phyloP scores from a whole-genome alignment of 148 eudicot species.

The Arbutus unedo region DNA sequence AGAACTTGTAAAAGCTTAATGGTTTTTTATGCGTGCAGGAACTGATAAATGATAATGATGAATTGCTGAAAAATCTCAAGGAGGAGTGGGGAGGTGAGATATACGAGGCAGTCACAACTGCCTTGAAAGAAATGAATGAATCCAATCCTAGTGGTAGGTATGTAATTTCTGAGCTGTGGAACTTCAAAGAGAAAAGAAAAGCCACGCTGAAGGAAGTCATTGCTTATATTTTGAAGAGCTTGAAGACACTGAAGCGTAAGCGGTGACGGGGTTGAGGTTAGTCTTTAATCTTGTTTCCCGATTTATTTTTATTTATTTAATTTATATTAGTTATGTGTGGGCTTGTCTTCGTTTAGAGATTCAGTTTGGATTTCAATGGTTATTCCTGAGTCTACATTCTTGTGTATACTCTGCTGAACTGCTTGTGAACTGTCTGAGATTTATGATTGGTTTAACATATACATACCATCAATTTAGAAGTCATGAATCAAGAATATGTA shows the following conservation, averaged over 20 bases:
- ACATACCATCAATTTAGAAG: too few species aligned
- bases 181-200: conserved; percentile 16
- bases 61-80: conserved; percentile 20
- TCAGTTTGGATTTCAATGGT: too few species aligned
- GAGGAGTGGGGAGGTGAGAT: conserved; percentile 20
- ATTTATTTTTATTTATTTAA: not conserved
- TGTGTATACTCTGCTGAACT: too few species aligned
- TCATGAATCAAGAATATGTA: too few species aligned
- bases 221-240: conserved; percentile 20
- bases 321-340: too few species aligned
- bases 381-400: too few species aligned
- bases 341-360: too few species aligned
- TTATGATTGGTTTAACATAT: too few species aligned
- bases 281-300: not conserved
- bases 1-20: not conserved
- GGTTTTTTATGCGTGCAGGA: conserved; percentile 10
- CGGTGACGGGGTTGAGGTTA: conserved; percentile 15
- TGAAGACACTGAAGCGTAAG: conserved; percentile 19
- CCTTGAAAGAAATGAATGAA: conserved; percentile 25
- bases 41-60: conserved; percentile 19
- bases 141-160: conserved; percentile 25
- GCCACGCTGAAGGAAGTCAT: conserved; percentile 24
- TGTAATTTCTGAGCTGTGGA: conserved; percentile 26
- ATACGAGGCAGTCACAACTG: conserved; percentile 19
- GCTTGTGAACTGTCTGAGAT: too few species aligned